These are phyloP conservation scores for Fonsecaea erecta DNA, from an alignment of 2,329 filamentous ascomycete species.

Conservation along the genomic window DNA sequence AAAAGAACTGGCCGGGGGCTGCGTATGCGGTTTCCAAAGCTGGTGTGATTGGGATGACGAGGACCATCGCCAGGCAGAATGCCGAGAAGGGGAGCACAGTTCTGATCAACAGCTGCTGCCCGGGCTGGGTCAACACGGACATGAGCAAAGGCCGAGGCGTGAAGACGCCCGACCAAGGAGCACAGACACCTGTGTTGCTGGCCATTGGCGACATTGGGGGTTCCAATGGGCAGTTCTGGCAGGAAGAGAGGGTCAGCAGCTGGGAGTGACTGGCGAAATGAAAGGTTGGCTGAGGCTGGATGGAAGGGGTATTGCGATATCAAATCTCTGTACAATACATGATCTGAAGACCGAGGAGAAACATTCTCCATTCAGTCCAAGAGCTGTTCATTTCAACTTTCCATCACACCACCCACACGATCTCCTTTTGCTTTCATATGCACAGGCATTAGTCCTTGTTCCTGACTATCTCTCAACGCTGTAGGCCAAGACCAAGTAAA, in stretches of 20 bases:
- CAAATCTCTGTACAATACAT: neutral
- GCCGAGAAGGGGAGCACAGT: slow-evolving; percentile 42
- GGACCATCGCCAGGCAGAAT: slow-evolving; percentile 45
- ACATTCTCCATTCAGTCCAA: neutral
- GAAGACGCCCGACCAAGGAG: slow-evolving; percentile 52
- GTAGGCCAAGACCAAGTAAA: no score
- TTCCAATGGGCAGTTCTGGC: slow-evolving; percentile 48
- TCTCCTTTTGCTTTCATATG: neutral
- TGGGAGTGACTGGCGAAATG: slow-evolving; percentile 9
- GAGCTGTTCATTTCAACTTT: neutral
- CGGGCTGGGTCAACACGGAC: slow-evolving; percentile 54
- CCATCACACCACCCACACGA: no score
- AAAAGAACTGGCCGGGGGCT: slow-evolving; percentile 54
- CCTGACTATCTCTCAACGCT: neutral
- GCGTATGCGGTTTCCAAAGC: slow-evolving; percentile 57
- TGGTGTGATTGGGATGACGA: slow-evolving; percentile 50
- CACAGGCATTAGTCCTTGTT: neutral
- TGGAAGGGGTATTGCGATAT: neutral
- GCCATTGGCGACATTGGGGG: slow-evolving; percentile 48
- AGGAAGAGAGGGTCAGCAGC: slow-evolving; percentile 42
- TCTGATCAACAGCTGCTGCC: slow-evolving; percentile 50
- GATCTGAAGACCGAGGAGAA: neutral
- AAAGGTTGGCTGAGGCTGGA: neutral
- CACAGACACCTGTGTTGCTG: slow-evolving; percentile 51
- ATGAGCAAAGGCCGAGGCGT: slow-evolving; percentile 50